Percentiles rank a stretch among this genome's conserved stretches.
Evolutionary conservation across 2,329 filamentous ascomycete species (phyloP).

Genomic region (Fusarium praegraminearum): DNA sequence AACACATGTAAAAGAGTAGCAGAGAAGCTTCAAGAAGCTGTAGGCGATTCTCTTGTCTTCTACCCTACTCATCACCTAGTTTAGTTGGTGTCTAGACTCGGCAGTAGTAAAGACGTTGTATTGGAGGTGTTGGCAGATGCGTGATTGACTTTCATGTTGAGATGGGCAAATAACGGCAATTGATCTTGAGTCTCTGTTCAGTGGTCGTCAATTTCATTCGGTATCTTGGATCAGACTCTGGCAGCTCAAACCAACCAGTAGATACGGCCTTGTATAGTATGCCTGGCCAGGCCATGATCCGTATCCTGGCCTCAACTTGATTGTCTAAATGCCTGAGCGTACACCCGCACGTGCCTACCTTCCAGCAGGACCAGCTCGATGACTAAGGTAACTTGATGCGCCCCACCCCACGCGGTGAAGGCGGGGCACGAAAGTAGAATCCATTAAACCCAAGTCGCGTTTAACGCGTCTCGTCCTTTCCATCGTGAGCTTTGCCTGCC

Average conservation of each 20-base stretch:
- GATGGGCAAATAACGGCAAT: not conserved
- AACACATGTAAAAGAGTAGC: not conserved
- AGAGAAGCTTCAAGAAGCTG: conserved; percentile 29
- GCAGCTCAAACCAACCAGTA: not conserved
- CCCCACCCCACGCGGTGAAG: conserved; percentile 33
- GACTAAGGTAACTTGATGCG: conserved; percentile 38
- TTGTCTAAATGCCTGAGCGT: not conserved
- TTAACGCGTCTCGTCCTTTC: conserved; percentile 49
- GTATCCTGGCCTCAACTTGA: not conserved
- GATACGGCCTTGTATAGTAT: not conserved
- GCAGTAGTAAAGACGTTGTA: not conserved
- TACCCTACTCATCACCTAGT: not conserved
- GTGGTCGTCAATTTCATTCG: too few relatives aligned
- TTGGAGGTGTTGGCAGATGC: conserved; percentile 14
- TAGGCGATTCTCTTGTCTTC: conserved; percentile 31
- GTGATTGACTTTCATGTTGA: conserved; percentile 2
- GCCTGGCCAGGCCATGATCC: not conserved
- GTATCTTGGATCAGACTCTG: not conserved
- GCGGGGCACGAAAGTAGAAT: conserved; percentile 32
- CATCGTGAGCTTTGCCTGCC: conserved; percentile 31
- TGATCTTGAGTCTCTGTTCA: not conserved
- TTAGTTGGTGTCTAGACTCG: not conserved
- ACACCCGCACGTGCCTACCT: not conserved
- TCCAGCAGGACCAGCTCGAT: not conserved
- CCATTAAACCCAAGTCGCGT: conserved; percentile 52